Base-by-base conservation (phyloP, 1,284 basidiomycete genomes). In the Mycena sp. region DNA sequence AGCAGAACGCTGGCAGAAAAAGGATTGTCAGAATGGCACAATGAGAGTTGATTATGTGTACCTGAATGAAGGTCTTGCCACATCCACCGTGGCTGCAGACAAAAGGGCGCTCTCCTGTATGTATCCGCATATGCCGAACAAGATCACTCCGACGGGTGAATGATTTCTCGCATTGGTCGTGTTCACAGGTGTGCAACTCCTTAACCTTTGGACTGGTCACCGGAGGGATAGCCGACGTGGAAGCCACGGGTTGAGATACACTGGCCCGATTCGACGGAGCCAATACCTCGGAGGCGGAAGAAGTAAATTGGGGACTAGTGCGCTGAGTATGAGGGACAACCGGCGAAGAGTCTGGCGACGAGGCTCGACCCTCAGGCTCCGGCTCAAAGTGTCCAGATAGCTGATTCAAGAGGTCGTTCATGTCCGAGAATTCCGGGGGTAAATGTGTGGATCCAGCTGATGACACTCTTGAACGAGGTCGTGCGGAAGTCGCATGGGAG, bases 51-150 rank as follows among this genome's bases (percentile, higher is more conserved):
- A 54, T 65, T 48, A 48, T 68, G 14, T 10, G 14, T 76, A 92
- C 92, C 85, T 94, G 92, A 70, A 94, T 94, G 70, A 94, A 94
- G 2, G 90, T 90, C 80, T 94, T 94, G 49, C 91, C 91, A 64
- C 92, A 94, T 30, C 86, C 89, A 19, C 79, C 76, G 70, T 92
- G 85, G 32, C 81, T 80, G 67, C 91, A 93, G 17, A 86, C 77
- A 74, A 92, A 95, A 3, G 94, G 94, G 51, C 93, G 86, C 75
- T 96, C 94, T 29, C 94, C 94, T 35, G 94, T 95, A 73, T 96
- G 94, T 78, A 95, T 95, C 54, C 93, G 87, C 81, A 88, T 90
- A 74, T 96, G 93, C 41, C 92, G 86, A 40, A 84, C 82, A 52
- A 93, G 80, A 72, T 94, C 92, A 71, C 91, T 93, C 61, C 86